Evolutionary conservation across 2,329 filamentous ascomycete genomes (phyloP).

Genomic region (Aureobasidium sp.): DNA sequence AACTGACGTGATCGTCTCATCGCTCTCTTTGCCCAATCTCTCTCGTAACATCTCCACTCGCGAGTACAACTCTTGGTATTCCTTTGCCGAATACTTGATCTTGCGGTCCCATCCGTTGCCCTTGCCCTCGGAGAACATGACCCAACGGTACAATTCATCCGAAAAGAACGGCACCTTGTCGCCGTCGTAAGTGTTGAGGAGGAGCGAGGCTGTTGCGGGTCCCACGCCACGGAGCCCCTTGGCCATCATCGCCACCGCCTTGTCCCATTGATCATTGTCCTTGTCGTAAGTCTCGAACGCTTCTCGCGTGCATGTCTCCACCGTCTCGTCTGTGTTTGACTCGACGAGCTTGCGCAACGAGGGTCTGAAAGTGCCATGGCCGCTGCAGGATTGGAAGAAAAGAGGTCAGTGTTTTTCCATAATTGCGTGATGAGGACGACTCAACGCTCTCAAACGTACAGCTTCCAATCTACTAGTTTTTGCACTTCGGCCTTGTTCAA

Average conservation of each 20-base stretch:
- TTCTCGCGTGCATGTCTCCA: conserved; percentile 44
- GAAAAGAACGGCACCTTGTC: conserved; percentile 64
- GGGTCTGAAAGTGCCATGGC: conserved; percentile 47
- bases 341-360: conserved; percentile 41
- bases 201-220: conserved; percentile 69
- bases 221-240: conserved; percentile 63
- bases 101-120: conserved; percentile 37
- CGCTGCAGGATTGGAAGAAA: conserved; percentile 25
- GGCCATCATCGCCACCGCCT: conserved; percentile 40
- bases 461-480: conserved; percentile 62
- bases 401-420: neutral
- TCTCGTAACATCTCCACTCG: conserved; percentile 29
- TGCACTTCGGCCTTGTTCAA: conserved; percentile 55
- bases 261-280: conserved; percentile 15
- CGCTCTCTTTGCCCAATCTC: conserved; percentile 36
- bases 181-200: conserved; percentile 60
- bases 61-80: conserved; percentile 55
- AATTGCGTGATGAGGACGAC: neutral
- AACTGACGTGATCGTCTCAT: conserved; percentile 43
- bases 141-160: conserved; percentile 71
- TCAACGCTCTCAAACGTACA: conserved; percentile 42
- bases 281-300: conserved; percentile 45
- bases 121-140: conserved; percentile 45
- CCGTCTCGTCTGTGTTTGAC: conserved; percentile 49
- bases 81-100: conserved; percentile 64